These are phyloP conservation scores for Holtermannia corniformis DNA, from an alignment of 768 basidiomycete species.

Conservation along the genomic window DNA sequence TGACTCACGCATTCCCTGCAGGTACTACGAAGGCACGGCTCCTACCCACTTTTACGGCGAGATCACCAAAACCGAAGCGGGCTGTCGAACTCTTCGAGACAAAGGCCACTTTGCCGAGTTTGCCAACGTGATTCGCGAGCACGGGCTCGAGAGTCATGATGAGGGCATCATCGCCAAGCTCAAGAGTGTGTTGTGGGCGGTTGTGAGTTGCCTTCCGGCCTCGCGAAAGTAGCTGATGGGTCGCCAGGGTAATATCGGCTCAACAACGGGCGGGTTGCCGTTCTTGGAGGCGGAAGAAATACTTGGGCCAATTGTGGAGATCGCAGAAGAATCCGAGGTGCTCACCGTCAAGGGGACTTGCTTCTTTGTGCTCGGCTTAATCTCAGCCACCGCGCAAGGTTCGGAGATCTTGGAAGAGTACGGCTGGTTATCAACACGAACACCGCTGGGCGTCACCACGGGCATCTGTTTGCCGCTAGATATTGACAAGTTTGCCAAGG, in stretches of 20 bases:
- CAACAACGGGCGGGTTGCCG: conserved; percentile 78
- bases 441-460: conserved; percentile 74
- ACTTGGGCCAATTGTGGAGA: conserved; percentile 77
- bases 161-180: conserved; percentile 73
- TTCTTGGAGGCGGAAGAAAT: conserved; percentile 95
- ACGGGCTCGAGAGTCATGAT: conserved; percentile 76
- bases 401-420: conserved; percentile 88
- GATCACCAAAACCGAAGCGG: conserved; percentile 91
- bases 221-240: neutral
- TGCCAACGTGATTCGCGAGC: conserved; percentile 76
- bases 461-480: conserved; percentile 87
- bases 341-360: conserved; percentile 92
- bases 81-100: conserved; percentile 80
- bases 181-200: conserved; percentile 94
- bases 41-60: conserved; percentile 97
- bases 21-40: conserved; percentile 48
- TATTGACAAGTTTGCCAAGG: conserved; percentile 66
- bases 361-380: conserved; percentile 86
- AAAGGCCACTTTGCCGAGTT: conserved; percentile 88
- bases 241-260: conserved; percentile 79
- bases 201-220: conserved; percentile 53
- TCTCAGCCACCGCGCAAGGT: conserved; percentile 83
- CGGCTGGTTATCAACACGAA: conserved; percentile 83
- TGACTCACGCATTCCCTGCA: neutral
- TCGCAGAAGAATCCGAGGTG: conserved; percentile 78